Conservation (phyloP, 306 rosid genomes). For the Lupinus albus region DNA sequence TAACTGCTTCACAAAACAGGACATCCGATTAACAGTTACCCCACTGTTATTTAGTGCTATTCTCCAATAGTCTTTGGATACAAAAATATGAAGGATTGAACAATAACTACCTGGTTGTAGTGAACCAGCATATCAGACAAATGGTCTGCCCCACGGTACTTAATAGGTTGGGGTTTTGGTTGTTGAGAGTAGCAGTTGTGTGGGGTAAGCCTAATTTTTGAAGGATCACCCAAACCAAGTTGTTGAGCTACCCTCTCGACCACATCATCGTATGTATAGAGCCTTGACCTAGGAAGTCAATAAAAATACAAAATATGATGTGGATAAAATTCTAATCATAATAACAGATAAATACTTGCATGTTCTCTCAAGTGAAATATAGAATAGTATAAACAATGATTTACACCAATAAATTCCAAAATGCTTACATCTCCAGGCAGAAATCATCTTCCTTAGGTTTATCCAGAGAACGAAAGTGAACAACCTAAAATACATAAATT, state of each 20-base stretch:
- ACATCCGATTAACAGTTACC: too few species aligned
- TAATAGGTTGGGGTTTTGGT: slow-evolving; percentile 89
- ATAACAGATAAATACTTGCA: slow-evolving; percentile 14
- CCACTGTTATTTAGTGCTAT: too few species aligned
- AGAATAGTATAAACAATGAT: slow-evolving; percentile 29
- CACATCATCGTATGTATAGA: slow-evolving; percentile 83
- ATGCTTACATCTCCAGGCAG: slow-evolving; percentile 75
- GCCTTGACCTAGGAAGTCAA: slow-evolving; percentile 70
- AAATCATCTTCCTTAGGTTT: slow-evolving; percentile 93
- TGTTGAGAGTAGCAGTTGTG: slow-evolving; percentile 94
- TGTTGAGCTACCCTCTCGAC: slow-evolving; percentile 81
- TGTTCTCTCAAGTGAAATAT: slow-evolving; percentile 23
- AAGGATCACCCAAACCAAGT: slow-evolving; percentile 81
- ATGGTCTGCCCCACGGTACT: slow-evolving; percentile 80
- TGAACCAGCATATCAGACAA: slow-evolving; percentile 89
- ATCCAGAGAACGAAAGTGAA: slow-evolving; percentile 82
- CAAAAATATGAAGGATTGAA: slow-evolving; percentile 25
- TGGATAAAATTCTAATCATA: slow-evolving; percentile 36
- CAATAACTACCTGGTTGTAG: slow-evolving; percentile 76
- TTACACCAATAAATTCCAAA: slow-evolving; percentile 32
- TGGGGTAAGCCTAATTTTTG: slow-evolving; percentile 82
- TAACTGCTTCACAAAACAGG: too few species aligned
- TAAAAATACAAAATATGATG: slow-evolving; percentile 14
- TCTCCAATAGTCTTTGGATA: too few species aligned
- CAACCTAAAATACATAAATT: slow-evolving; percentile 62